These are phyloP conservation scores for Talaromyces sp. DNA, from an alignment of 2,329 filamentous ascomycete species.

Conservation along the genomic window DNA sequence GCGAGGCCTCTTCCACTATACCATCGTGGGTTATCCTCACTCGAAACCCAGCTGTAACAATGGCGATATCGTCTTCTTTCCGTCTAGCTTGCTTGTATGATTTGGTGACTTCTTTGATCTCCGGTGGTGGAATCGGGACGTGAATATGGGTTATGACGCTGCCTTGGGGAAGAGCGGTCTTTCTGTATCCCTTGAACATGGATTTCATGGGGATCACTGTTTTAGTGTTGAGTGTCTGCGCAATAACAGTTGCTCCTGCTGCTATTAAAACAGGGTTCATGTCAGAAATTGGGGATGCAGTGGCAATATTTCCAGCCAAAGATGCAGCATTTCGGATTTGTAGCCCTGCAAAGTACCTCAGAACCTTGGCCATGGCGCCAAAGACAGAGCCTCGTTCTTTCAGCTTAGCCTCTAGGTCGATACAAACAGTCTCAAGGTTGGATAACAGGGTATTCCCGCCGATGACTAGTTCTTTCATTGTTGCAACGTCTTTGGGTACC, in stretches of 20 bases:
- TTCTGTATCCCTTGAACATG: conserved; percentile 89
- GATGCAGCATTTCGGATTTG: conserved; percentile 98
- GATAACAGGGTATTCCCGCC: conserved; percentile 93
- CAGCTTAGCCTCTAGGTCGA: conserved; percentile 73
- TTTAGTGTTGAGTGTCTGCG: conserved; percentile 68
- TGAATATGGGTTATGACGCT: conserved; percentile 80
- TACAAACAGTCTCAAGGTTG: conserved; percentile 80
- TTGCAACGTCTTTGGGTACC: conserved; percentile 60
- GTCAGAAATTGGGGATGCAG: conserved; percentile 93
- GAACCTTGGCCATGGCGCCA: conserved; percentile 84
- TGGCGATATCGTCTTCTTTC: conserved; percentile 97
- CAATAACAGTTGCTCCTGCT: conserved; percentile 73
- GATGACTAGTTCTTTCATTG: conserved; percentile 67
- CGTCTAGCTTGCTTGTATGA: conserved; percentile 95
- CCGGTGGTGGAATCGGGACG: conserved; percentile 72
- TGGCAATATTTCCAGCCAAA: conserved; percentile 88
- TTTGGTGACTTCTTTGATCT: conserved; percentile 72
- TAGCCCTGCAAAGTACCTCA: conserved; percentile 88
- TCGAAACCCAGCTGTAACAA: conserved; percentile 73
- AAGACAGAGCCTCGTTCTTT: conserved; percentile 69
- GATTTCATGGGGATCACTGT: conserved; percentile 81
- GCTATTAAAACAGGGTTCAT: conserved; percentile 91
- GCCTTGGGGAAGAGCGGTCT: conserved; percentile 73
- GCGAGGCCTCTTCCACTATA: conserved; percentile 65
- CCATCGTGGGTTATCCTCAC: conserved; percentile 68